Base-by-base conservation (phyloP, 345 rosid genomes). In the Citrus reticulata region DNA sequence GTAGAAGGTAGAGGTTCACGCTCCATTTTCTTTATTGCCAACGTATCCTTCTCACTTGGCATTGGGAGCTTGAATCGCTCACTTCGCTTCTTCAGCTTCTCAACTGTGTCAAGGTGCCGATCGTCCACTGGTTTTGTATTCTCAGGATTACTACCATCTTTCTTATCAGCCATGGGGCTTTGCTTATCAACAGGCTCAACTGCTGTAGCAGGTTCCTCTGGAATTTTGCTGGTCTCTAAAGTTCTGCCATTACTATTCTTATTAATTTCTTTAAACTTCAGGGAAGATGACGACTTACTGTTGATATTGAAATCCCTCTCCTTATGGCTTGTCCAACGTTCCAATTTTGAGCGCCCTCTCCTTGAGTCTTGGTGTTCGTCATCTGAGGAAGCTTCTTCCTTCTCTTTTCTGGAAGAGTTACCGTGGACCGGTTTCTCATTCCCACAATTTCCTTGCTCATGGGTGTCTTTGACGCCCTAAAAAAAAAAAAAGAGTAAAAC, bases 11-110 rank as follows among this genome's bases (percentile, higher is more conserved):
- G 76, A 6, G 86, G 79, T 77, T 91, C 93, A 27, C 77, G 82
- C 88, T 94, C 98, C 73, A 81, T 81, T 85, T 85, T 96, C 85
- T 94, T 94, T 63, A 84, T 79, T 72, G 86, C 73, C 22, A 76
- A 19, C 29, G 84, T 71, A 73, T 91, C 98, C 81, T 93, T 93
- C 77, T 91, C 99, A 35, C 83, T 87, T 20, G 97, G 90, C 97
- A 94, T 88, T 34, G 99, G 99, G 79, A 94, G 92, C 85, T 92
- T 96, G 89, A 96, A 96, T 81, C 99, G 87, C 89, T 96, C 98
- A 66, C 99, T 96, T 68, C 99, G 91, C 82, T 96, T 96, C 92
- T 96, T 96, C 83, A 96, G 87, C 90, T 94, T 96, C 89, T 94
- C 99, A 27, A 96, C 94, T 1, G 98, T 96, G 83, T 94, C 97